These are phyloP conservation scores for Trypethelium eluteriae DNA, from an alignment of 495 filamentous ascomycete genomes.

Conservation along the genomic window DNA sequence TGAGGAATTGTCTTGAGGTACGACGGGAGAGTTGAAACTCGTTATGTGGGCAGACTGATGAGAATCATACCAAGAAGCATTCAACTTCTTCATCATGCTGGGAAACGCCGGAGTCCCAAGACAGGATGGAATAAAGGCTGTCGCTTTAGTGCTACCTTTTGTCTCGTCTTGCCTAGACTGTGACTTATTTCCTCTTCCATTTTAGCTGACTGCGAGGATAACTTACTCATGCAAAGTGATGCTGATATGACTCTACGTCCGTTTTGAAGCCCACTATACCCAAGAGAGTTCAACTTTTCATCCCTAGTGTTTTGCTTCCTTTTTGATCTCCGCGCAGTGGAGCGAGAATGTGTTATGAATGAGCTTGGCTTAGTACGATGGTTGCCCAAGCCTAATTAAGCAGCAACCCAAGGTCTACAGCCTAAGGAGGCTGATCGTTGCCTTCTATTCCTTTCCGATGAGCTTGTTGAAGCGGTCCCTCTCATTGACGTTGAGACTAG, in stretches of 20 bases:
- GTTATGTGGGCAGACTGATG: background rate
- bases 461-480: background rate
- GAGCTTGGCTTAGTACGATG: background rate
- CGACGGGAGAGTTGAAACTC: background rate
- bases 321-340: background rate
- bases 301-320: background rate
- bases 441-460: background rate
- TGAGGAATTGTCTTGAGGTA: background rate
- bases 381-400: background rate
- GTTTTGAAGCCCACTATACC: too few species aligned
- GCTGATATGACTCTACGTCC: too few species aligned
- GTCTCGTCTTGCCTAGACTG: background rate
- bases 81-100: background rate
- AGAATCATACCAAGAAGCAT: background rate
- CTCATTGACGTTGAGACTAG: background rate
- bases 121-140: background rate
- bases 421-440: background rate
- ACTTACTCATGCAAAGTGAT: too few species aligned
- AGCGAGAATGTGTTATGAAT: background rate
- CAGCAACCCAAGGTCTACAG: background rate
- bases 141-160: background rate
- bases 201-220: background rate
- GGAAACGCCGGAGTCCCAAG: background rate
- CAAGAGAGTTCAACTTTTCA: background rate
- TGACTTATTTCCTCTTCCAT: background rate